Evolutionary conservation across 805 yeast genomes (phyloP), one percentile per base, ranked within the genome.

Genomic region (Nakazawaea wyomingensis): DNA sequence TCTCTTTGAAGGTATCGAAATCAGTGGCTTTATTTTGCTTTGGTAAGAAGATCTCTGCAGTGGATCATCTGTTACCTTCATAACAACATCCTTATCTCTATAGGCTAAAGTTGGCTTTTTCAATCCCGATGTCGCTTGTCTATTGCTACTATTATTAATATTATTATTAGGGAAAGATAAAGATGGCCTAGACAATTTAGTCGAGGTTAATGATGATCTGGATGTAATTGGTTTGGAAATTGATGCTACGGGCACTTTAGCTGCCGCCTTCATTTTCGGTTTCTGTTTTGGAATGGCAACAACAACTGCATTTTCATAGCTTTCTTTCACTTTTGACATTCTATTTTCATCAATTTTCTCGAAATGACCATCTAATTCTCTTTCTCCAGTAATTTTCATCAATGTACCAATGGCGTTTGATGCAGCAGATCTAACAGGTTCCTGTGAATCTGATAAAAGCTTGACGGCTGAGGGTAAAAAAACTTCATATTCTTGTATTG

Each of bases 301-400:
- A 1, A 29, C 13, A 11, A 29, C 32, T 29, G 80, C 87, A 9
- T 63, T 58, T 40, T 77, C 79, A 48, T 53, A 74, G 40, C 73
- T 76, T 24, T 80, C 82, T 33, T 66, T 65, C 29, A 91, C 83
- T 55, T 88, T 87, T 41, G 71, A 69, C 30, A 62, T 52, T 58
- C 91, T 79, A 51, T 80, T 74, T 38, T 82, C 87, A 54, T 91
- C 97, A 37, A 91, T 67, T n/a, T 74, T 74, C 14, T 79, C 89
- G 43, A 87, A 57, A 37, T 72, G 72, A 3, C 72, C 67, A 39
- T 66, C 76, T 50, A 88, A 62, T 40, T 77, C 81, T 41, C 89
- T 67, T 54, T 78, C 83, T 0, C 96, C 96, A 11, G 81, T 71
- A n/a, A 88, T 73, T 59, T 85, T 87, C 82, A 86, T 82, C 39